Evolutionary conservation across 1,139 yeast genomes (phyloP), one percentile per base, ranked within the genome.

Genomic region (Kodamaea sp.): DNA sequence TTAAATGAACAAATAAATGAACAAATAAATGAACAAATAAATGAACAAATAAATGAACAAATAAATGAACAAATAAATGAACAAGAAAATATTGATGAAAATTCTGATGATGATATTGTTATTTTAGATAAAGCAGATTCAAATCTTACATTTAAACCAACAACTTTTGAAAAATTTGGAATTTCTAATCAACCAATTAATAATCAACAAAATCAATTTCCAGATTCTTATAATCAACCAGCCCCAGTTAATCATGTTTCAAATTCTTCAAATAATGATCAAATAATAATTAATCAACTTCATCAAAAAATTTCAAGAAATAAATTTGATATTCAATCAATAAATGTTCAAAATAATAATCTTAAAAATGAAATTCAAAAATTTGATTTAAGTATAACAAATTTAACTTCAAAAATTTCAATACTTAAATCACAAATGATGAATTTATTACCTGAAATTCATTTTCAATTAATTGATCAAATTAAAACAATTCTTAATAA

Each of bases 191-290:
- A 15, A 15, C 20, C 20, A 15, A 15, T 3, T n/a, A 42, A 35
- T 10, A 37, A 24, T 34, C 31, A 2, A 24, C 25, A 11, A 3
- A 15, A 15, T 15, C 20, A 15, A 15, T 15, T 15, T 4, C 32
- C 20, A n/a, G 23, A 29, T 3, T 27, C 23, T 30, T 60, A 43
- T 43, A 64, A 66, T 40, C 46, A 48, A 28, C 72, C 73, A 0
- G 68, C 60, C 0, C 69, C 70, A 1, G 67, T 63, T 0, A 57
- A 59, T 8, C 70, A 65, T 31, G 52, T 49, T n/a, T 7, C 29
- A 8, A 26, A 32, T 25, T 11, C 12, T 26, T n/a, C 9, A 7
- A 25, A 11, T 6, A 9, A 10, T 9, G 20, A 11, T 5, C 29
- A 24, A 8, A 12, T 32, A 4, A 15, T 26, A 8, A 8, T 12